Percentiles rank a stretch among this genome's conserved stretches.
Evolutionary conservation across 2,329 filamentous ascomycete species (phyloP).

Genomic region (Ophiostoma triangulosporum): DNA sequence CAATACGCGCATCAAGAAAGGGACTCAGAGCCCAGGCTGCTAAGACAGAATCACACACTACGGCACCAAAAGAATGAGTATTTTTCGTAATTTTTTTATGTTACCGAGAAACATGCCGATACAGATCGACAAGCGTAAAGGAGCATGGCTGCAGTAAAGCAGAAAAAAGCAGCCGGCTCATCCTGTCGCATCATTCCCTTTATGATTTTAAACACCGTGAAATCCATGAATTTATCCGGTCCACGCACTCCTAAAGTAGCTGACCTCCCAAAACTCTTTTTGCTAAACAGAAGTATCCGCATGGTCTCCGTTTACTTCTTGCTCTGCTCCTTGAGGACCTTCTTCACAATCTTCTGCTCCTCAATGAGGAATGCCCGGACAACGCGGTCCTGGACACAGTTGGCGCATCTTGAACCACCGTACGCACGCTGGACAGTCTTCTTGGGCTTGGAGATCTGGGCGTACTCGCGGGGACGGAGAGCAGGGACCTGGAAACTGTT

Average conservation of each 20-base stretch:
- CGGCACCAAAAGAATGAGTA: background rate
- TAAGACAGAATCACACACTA: background rate
- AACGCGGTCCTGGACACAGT: constrained; percentile 96
- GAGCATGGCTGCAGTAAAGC: constrained; percentile 1
- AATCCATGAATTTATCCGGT: constrained; percentile 4
- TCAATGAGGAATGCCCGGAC: constrained; percentile 98
- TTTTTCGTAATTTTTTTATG: constrained; percentile 6
- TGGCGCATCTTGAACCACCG: constrained; percentile 94
- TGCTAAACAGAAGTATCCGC: constrained; percentile 1
- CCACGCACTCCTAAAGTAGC: background rate
- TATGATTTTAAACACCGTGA: constrained; percentile 7
- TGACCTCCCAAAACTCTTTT: constrained; percentile 2
- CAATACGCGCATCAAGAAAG: no score
- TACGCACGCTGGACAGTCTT: constrained; percentile 99
- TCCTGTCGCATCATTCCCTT: constrained; percentile 3
- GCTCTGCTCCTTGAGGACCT: constrained; percentile 94
- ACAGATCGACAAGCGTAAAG: background rate
- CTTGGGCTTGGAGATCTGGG: constrained; percentile 93
- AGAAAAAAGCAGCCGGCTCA: constrained; percentile 3
- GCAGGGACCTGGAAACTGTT: constrained; percentile 52
- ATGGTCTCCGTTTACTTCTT: constrained; percentile 13
- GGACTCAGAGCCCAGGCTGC: no score
- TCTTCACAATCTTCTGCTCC: constrained; percentile 99
- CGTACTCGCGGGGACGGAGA: constrained; percentile 95
- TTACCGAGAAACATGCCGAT: constrained; percentile 3